Base-by-base conservation (phyloP, 176 grass and related monocot species). In the Areca catechu region DNA sequence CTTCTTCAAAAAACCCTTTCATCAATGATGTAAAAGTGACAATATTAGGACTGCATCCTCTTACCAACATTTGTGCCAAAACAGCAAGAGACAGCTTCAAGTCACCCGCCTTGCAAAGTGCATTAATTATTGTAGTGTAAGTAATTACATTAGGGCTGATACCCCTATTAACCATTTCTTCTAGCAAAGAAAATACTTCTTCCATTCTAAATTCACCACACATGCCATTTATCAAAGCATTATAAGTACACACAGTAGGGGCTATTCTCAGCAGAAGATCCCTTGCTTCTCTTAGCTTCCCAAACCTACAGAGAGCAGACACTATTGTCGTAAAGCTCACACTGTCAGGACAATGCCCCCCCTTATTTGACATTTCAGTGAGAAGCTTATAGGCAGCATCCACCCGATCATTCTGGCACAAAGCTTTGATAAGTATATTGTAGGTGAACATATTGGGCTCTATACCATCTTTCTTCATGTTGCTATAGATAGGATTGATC, bases 291-390 rank as follows among this genome's bases (percentile, higher is more conserved):
- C 70, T 82, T 76, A 84, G 15, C 58, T 76, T 79, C 3, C 80
- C 83, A 43, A 63, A 57, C 74, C 75, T 79, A 72, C 91, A 96
- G 20, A 95, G 74, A 21, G 74, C 56, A 16, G 79, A 76, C 22
- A 90, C 66, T 5, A 96, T 78, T 1, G 83, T 90, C 3, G 52
- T 71, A 4, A 83, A 77, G 76, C 74, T 90, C 52, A 90, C 83
- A 28, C 60, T 83, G n/a, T 96, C 91, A 0, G 83, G 83, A n/a
- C 23, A 71, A 25, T 73, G 79, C 4, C 80, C 91, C 4, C 80
- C 91, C 67, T 90, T 90, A 19, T 57, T 90, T 22, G 77, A 29
- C 91, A 96, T 96, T 79, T 90, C 91, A 53, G 70, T 60, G 21
- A 96, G 83, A 76, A 96, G 63, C 58, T 63, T 81, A 55, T 71